phyloP scores from a whole-genome alignment of 192 early-diverging fungal species.

The Dispira parvispora region DNA sequence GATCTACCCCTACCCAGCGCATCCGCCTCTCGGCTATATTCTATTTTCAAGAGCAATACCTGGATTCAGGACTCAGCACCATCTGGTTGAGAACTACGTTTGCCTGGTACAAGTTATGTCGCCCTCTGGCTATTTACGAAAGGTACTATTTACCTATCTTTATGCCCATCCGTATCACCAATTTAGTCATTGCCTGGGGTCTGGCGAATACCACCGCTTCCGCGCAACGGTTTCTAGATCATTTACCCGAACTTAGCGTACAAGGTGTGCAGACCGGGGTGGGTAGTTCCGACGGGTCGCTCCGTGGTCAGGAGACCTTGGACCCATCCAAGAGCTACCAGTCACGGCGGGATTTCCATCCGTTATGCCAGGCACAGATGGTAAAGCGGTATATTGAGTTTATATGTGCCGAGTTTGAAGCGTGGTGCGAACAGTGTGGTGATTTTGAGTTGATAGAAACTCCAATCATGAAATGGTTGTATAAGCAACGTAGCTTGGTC shows the following conservation, averaged over 20 bases:
- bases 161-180: constrained; percentile 23
- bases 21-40: constrained; percentile 23
- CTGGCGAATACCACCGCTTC: constrained; percentile 9
- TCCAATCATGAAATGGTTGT: constrained; percentile 18
- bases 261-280: constrained; percentile 11
- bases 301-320: background rate
- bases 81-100: constrained; percentile 28
- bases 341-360: constrained; percentile 2
- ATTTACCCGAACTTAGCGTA: constrained; percentile 13
- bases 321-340: background rate
- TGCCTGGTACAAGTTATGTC: constrained; percentile 28
- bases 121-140: constrained; percentile 19
- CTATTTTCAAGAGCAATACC: constrained; percentile 21
- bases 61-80: constrained; percentile 14
- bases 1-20: constrained; percentile 17
- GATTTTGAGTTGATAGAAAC: constrained; percentile 14
- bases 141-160: constrained; percentile 17
- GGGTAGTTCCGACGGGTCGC: background rate
- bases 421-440: constrained; percentile 16
- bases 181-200: constrained; percentile 17
- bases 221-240: constrained; percentile 14
- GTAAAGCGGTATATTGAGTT: constrained; percentile 13
- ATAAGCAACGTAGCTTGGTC: constrained; percentile 5
- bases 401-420: constrained; percentile 21
- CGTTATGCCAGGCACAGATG: background rate